These are phyloP conservation scores for Jackrogersella multiformis DNA, from an alignment of 495 filamentous ascomycete genomes.

Conservation along the genomic window DNA sequence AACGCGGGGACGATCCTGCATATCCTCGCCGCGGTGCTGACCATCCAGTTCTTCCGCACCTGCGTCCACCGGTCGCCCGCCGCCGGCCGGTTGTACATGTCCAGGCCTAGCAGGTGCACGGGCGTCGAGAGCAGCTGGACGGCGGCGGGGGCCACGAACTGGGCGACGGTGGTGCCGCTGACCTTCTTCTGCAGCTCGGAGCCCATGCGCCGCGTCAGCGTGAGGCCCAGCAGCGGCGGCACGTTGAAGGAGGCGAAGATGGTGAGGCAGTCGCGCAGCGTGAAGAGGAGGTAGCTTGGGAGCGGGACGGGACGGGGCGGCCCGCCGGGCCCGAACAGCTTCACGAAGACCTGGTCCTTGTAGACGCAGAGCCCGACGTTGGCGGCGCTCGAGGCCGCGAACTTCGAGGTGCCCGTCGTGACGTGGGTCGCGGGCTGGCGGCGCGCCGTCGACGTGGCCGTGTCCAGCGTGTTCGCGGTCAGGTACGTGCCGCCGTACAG, in stretches of 20 bases:
- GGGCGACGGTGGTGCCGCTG: conserved; percentile 68
- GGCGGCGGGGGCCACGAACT: conserved; percentile 81
- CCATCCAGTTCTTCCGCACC: conserved; percentile 78
- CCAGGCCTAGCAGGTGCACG: conserved; percentile 86
- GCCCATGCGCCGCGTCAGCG: conserved; percentile 63
- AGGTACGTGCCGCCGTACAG: conserved; percentile 92
- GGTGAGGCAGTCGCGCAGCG: conserved; percentile 84
- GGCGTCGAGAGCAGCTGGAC: conserved; percentile 87
- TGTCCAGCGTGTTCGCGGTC: conserved; percentile 90
- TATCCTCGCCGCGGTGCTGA: conserved; percentile 82
- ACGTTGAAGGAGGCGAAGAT: conserved; percentile 96
- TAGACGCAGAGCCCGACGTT: conserved; percentile 93
- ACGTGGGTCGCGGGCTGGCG: conserved; percentile 64
- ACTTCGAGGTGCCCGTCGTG: conserved; percentile 81
- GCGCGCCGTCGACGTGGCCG: conserved; percentile 71
- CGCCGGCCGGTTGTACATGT: conserved; percentile 81
- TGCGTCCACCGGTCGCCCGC: conserved; percentile 66
- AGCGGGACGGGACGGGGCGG: conserved; percentile 63
- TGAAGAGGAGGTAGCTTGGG: conserved; percentile 81
- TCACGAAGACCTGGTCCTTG: conserved; percentile 89
- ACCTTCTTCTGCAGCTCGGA: conserved; percentile 53
- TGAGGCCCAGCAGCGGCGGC: conserved; percentile 77
- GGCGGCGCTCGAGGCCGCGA: conserved; percentile 79
- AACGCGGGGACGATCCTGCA: conserved; percentile 94
- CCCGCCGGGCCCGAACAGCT: conserved; percentile 74